Base-by-base conservation (phyloP, 768 basidiomycete genomes). In the Suillus paluster region DNA sequence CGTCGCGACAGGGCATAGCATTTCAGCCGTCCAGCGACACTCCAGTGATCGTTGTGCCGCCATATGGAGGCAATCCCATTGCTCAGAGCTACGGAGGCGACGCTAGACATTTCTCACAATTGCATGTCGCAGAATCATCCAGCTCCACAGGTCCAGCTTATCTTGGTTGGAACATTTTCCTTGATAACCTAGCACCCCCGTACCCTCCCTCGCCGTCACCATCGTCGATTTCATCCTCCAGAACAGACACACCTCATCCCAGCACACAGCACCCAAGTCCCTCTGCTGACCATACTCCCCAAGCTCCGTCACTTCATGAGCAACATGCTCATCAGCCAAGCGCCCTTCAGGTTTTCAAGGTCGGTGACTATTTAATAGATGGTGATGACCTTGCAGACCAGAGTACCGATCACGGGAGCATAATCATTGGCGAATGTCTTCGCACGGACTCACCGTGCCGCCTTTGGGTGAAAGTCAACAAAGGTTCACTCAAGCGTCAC, bases 381-480 rank as follows among this genome's bases (percentile, higher is more conserved):
- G 9, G 17, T 4, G 21, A 15, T 38, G 53, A 38, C 36, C 38
- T 55, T 39, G 1, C 23, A 3, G 17, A 27, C 17, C 10, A 39
- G 17, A 38, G 11, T 10, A 7, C 17, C 10, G 19, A 23, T 6
- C 5, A 25, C 15, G 23, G 17, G 6, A 38, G 5, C 17, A 55
- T 39, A 55, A 19, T 8, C n/a, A 17, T 55, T 6, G 54, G 62
- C 44, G 1, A 45, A 21, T 63, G 62, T 34, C 21, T 48, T 52
- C 38, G 23, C 48, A 36, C 1, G 7, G 58, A 49, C 38, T 38
- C 59, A n/a, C 41, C 59, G 2, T 63, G 62, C 19, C 10, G 34
- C 7, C 44, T 63, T 39, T 61, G 60, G 59, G 45, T 63, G 19
- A 60, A 44, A 45, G 36, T 39, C 8, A 23, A 63, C 14, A 60